These are phyloP conservation scores for Coriaria nepalensis DNA, from an alignment of 306 rosid genomes.

Conservation along the genomic window DNA sequence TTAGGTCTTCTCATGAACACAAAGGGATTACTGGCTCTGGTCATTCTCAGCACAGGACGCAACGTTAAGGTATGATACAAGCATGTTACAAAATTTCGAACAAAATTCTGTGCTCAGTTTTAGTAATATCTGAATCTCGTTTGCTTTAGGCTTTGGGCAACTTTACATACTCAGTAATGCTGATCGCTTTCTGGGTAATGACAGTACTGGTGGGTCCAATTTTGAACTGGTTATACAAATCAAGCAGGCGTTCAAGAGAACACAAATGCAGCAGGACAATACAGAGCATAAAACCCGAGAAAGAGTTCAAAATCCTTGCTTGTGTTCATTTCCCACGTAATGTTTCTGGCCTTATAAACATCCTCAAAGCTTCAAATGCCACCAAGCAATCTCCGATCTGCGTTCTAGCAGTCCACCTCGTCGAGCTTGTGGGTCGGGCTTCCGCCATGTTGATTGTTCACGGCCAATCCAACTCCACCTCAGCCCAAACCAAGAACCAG, in stretches of 20 bases:
- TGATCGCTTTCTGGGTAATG: conserved; percentile 16
- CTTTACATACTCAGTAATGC: conserved; percentile 16
- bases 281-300: conserved; percentile 17
- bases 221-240: conserved; percentile 15
- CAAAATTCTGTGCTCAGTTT: neutral
- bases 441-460: conserved; percentile 38
- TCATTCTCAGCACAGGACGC: conserved; percentile 17
- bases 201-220: conserved; percentile 24
- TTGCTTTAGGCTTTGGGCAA: conserved; percentile 21
- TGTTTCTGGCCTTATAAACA: conserved; percentile 20
- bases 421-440: conserved; percentile 26
- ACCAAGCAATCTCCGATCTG: conserved; percentile 22
- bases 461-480: conserved; percentile 15
- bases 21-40: conserved; percentile 23
- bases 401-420: conserved; percentile 27
- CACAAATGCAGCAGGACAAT: conserved; percentile 20
- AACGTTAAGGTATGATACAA: conserved; percentile 11
- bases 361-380: conserved; percentile 24
- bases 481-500: neutral
- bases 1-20: conserved; percentile 34
- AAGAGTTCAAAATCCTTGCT: conserved; percentile 25
- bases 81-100: no score
- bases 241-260: neutral
- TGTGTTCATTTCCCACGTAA: conserved; percentile 25
- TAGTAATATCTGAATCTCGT: neutral